A percentile compares a stretch with the other conserved stretches of the same genome.
These are phyloP conservation scores for Beauveria brongniartii DNA, from an alignment of 2,329 filamentous ascomycete species.

Conservation along the genomic window DNA sequence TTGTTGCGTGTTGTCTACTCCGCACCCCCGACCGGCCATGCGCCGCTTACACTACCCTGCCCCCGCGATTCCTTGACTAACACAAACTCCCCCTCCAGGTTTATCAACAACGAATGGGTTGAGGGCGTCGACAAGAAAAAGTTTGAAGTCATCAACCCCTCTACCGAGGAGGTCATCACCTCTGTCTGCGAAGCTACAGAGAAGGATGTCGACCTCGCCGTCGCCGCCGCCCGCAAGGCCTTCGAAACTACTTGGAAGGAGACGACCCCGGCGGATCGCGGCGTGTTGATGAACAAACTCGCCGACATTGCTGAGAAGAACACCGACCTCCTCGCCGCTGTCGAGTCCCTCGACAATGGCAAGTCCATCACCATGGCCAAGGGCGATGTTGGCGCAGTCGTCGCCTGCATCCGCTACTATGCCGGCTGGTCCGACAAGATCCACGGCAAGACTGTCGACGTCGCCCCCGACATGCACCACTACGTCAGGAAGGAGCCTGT, in stretches of 20 bases:
- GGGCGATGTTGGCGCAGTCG: constrained; percentile 61
- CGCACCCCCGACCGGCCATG: background rate
- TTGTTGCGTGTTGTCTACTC: background rate
- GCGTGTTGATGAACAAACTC: constrained; percentile 63
- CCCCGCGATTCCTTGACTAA: background rate
- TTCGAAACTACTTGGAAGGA: constrained; percentile 67
- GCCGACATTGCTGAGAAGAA: constrained; percentile 77
- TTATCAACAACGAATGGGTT: constrained; percentile 91
- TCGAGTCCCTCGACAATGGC: constrained; percentile 84
- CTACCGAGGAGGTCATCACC: constrained; percentile 76
- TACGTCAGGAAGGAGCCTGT: constrained; percentile 71
- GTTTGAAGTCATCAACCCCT: constrained; percentile 86
- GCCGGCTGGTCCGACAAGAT: constrained; percentile 91
- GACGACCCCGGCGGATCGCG: constrained; percentile 62
- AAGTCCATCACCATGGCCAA: constrained; percentile 72
- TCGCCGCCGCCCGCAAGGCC: constrained; percentile 76
- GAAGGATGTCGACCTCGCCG: constrained; percentile 76
- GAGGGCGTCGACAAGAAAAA: constrained; percentile 73
- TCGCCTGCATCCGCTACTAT: constrained; percentile 63
- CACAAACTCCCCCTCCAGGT: constrained; percentile 38
- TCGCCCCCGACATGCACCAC: constrained; percentile 69
- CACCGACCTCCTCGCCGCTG: constrained; percentile 63
- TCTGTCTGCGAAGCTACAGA: constrained; percentile 78
- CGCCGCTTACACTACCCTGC: background rate
- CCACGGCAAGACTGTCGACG: constrained; percentile 77